Evolutionary conservation across 139 green algal genomes (phyloP), one percentile per base, ranked within the genome.

Genomic region (Chlamydomonas sp.): DNA sequence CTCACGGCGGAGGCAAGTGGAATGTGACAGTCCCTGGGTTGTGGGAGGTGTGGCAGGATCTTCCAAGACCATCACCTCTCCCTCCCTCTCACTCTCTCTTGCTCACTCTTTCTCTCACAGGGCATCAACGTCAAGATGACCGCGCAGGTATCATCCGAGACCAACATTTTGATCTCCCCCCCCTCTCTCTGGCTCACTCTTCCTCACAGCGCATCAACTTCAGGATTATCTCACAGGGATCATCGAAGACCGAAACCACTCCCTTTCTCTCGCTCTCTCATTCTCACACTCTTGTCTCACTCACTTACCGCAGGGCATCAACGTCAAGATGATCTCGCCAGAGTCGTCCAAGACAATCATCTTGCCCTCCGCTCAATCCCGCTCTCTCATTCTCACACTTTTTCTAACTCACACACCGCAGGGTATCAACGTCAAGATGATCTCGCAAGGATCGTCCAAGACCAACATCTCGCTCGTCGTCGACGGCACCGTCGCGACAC

Each of bases 391-490:
- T 33, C 35, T 64, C 71, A 63, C 31, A 76, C 48, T 75, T 69
- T 59, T 75, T 34, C 16, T 76, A 20, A 22, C 49, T 60, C 8
- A 5, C 8, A 13, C 31, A 29, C 28, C 72, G 47, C n/a, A n/a
- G n/a, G 74, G 67, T 35, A 86, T 96, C 69, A 89, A 90, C 48
- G 90, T 94, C 39, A 77, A 88, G 58, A 96, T 97, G 91, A 93
- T 97, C 74, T 90, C 80, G 72, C 88, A 94, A 62, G 85, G 89
- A 39, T 84, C 86, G 37, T 87, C 73, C 66, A 92, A 93, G 75
- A 92, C 87, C 58, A 97, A 97, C 82, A 96, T 97, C 35, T 86
- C 80, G 0, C 73, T 97, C 8, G 85, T 97, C 37, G 78, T 96
- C 35, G 36, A 79, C 6, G 79, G 88, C 48, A 37, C 26, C 0